Conservation (phyloP, 1,284 basidiomycete species). For the Heimioporus retisporus region DNA sequence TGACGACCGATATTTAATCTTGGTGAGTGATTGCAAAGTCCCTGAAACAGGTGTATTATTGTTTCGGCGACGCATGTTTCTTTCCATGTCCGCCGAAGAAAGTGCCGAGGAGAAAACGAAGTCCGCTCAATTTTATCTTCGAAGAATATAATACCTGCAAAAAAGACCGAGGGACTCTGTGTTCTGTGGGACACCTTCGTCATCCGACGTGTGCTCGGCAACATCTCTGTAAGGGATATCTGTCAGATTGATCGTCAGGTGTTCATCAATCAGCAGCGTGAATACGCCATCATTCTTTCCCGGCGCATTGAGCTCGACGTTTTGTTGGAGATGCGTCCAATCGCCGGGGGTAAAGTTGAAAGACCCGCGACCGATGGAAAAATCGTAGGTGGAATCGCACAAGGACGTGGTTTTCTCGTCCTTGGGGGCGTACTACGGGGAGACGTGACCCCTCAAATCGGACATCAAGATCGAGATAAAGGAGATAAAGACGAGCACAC, state of each 20-base stretch:
- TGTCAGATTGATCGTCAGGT: conserved; percentile 58
- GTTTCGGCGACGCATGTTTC: conserved; percentile 72
- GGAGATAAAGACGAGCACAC: conserved; percentile 30
- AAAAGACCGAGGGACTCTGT: conserved; percentile 72
- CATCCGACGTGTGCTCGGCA: conserved; percentile 19
- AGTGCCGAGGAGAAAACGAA: conserved; percentile 56
- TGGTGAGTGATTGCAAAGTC: conserved; percentile 61
- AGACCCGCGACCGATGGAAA: conserved; percentile 80
- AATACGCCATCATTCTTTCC: conserved; percentile 65
- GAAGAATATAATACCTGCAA: conserved; percentile 64
- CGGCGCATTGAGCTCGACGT: conserved; percentile 76
- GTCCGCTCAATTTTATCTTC: not conserved
- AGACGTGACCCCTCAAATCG: conserved; percentile 6
- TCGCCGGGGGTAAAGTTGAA: conserved; percentile 72
- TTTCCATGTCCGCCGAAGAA: conserved; percentile 83
- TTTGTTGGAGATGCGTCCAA: conserved; percentile 77
- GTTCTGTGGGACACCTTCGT: conserved; percentile 39
- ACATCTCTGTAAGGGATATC: conserved; percentile 72
- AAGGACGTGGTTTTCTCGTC: conserved; percentile 65
- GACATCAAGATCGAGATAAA: not conserved
- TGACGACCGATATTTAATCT: conserved; percentile 20
- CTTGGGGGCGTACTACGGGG: conserved; percentile 70
- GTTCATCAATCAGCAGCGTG: conserved; percentile 62
- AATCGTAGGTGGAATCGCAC: conserved; percentile 73
- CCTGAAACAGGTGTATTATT: conserved; percentile 82